A percentile compares a stretch with the other conserved stretches of the same genome.
These are phyloP conservation scores for Neurospora intermedia DNA, from an alignment of 495 filamentous ascomycete genomes.

Conservation along the genomic window DNA sequence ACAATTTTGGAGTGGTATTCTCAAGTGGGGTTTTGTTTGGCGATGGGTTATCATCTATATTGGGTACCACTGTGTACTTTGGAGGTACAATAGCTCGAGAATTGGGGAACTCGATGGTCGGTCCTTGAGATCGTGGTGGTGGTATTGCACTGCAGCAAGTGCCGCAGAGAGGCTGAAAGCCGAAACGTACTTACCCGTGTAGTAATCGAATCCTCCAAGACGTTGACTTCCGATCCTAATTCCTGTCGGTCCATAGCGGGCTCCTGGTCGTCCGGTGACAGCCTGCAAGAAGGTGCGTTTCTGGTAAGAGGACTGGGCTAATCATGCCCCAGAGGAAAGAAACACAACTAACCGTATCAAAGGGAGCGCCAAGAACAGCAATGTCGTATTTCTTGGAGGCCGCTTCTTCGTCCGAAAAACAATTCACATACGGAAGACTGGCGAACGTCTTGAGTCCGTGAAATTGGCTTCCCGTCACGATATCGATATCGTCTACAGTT, in stretches of 20 bases:
- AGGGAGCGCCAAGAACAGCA: slow-evolving; percentile 61
- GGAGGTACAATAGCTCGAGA: background rate
- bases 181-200: slow-evolving; percentile 16
- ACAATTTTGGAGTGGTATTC: background rate
- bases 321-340: background rate
- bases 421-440: slow-evolving; percentile 66
- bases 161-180: background rate
- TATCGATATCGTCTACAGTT: background rate
- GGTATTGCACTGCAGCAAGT: background rate
- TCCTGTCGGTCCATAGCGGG: slow-evolving; percentile 70
- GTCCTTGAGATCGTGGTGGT: background rate
- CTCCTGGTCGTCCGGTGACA: slow-evolving; percentile 48
- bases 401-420: slow-evolving; percentile 52
- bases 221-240: slow-evolving; percentile 58
- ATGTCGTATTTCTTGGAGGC: slow-evolving; percentile 57
- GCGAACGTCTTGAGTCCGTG: slow-evolving; percentile 65
- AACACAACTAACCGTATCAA: slow-evolving; percentile 31
- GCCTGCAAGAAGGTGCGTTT: background rate
- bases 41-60: background rate
- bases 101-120: background rate
- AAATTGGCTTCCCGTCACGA: slow-evolving; percentile 1
- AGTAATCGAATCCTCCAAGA: slow-evolving; percentile 19
- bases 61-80: background rate
- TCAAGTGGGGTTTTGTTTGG: background rate
- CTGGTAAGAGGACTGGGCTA: background rate